A percentile compares a stretch with the other conserved stretches of the same genome.
Conservation (phyloP, 75 land plant species). For the Azolla pinnata region DNA sequence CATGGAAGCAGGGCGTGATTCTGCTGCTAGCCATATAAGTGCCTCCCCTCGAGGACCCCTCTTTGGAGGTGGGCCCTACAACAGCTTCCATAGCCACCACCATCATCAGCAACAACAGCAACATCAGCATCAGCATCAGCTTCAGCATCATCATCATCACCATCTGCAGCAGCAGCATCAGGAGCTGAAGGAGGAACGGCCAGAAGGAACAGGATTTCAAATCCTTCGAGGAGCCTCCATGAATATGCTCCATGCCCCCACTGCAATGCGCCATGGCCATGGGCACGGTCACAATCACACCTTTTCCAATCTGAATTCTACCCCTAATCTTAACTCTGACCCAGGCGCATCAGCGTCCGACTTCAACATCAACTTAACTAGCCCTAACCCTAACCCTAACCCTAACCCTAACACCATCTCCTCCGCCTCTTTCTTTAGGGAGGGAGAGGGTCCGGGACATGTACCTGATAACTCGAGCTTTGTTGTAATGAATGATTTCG, state of each 20-base stretch:
- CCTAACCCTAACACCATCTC: not conserved
- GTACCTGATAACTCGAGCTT: not conserved
- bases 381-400: not conserved
- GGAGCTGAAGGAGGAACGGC: too few species aligned
- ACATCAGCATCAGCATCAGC: too few species aligned
- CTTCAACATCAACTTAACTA: too few species aligned
- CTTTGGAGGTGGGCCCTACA: too few species aligned
- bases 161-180: too few species aligned
- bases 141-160: too few species aligned
- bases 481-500: not conserved
- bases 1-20: constrained; percentile 3
- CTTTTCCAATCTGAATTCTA: not conserved
- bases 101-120: too few species aligned
- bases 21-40: not conserved
- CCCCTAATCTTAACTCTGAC: constrained; percentile 1
- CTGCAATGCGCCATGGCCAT: not conserved
- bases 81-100: too few species aligned
- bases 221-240: not conserved
- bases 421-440: not conserved
- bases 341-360: too few species aligned
- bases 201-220: too few species aligned
- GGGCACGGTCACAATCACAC: not conserved
- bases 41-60: too few species aligned
- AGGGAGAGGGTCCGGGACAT: not conserved
- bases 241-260: not conserved